These are phyloP conservation scores for Yamadazyma sp. DNA, from an alignment of 805 yeast genomes.

Conservation along the genomic window DNA sequence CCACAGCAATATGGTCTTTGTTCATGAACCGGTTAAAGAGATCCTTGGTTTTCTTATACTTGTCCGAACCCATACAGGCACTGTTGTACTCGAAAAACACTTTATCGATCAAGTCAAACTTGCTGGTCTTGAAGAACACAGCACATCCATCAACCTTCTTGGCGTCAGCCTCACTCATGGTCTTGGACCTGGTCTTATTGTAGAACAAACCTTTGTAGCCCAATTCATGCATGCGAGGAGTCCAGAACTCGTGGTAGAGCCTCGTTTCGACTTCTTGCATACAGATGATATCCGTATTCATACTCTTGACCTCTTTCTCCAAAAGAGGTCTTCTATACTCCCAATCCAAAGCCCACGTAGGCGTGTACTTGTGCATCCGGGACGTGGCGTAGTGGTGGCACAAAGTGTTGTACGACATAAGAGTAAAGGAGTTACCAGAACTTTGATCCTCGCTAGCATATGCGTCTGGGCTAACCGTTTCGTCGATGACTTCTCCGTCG, in stretches of 20 bases:
- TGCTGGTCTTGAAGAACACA: constrained; percentile 71
- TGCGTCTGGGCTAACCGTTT: constrained; percentile 29
- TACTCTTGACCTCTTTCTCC: constrained; percentile 66
- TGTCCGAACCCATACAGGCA: constrained; percentile 76
- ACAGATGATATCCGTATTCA: constrained; percentile 77
- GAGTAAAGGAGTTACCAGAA: constrained; percentile 55
- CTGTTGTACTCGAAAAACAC: constrained; percentile 80
- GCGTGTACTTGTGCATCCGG: constrained; percentile 89
- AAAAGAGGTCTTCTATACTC: constrained; percentile 78
- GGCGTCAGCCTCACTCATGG: constrained; percentile 78
- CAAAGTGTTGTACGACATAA: constrained; percentile 84
- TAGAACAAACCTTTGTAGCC: constrained; percentile 84
- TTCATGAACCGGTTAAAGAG: constrained; percentile 94
- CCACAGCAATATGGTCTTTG: constrained; percentile 88
- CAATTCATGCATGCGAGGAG: constrained; percentile 62
- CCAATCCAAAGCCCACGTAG: constrained; percentile 97
- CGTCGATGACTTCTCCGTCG: constrained; percentile 62
- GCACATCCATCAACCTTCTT: constrained; percentile 98
- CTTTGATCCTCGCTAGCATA: constrained; percentile 29
- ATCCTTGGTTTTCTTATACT: constrained; percentile 90
- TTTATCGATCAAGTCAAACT: constrained; percentile 70
- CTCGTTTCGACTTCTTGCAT: constrained; percentile 93
- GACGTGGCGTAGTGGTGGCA: constrained; percentile 96
- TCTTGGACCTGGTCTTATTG: constrained; percentile 88
- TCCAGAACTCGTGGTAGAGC: constrained; percentile 85